Percentiles rank a stretch among this genome's conserved stretches.
These are phyloP conservation scores for Verticillium nonalfalfae DNA, from an alignment of 2,329 filamentous ascomycete genomes.

Conservation along the genomic window DNA sequence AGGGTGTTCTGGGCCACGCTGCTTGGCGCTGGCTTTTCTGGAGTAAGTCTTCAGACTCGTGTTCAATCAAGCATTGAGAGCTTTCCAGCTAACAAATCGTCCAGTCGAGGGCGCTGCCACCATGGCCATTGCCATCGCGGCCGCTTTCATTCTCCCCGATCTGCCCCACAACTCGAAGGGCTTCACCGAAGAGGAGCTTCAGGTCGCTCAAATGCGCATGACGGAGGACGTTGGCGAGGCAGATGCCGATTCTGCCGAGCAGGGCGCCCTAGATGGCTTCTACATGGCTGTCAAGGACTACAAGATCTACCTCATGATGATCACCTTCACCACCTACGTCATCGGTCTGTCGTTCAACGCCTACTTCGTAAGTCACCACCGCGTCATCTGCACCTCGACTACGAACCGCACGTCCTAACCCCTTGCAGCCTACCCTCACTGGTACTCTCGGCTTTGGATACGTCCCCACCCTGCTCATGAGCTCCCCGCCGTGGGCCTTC, in stretches of 20 bases:
- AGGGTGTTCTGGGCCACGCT: slow-evolving; percentile 44
- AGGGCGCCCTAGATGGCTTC: slow-evolving; percentile 45
- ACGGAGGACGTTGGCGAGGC: slow-evolving; percentile 52
- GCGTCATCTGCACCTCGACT: background rate
- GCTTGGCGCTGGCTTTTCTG: slow-evolving; percentile 59
- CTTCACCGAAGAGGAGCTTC: slow-evolving; percentile 51
- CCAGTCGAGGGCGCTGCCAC: slow-evolving; percentile 44
- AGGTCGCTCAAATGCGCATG: slow-evolving; percentile 49
- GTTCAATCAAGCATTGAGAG: background rate
- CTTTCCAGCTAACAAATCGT: background rate
- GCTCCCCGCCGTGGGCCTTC: slow-evolving; percentile 52
- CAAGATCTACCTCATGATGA: slow-evolving; percentile 60
- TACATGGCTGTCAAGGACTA: slow-evolving; percentile 52
- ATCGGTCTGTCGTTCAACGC: slow-evolving; percentile 52
- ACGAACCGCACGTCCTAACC: background rate
- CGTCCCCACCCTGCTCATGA: slow-evolving; percentile 48
- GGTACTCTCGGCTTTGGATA: slow-evolving; percentile 45
- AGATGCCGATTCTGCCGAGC: slow-evolving; percentile 42
- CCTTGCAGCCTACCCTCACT: slow-evolving; percentile 39
- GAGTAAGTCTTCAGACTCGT: slow-evolving; percentile 16
- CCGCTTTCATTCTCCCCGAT: slow-evolving; percentile 45
- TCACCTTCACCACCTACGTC: slow-evolving; percentile 55
- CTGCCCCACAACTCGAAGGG: slow-evolving; percentile 50
- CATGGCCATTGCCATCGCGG: slow-evolving; percentile 38
- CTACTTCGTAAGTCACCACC: slow-evolving; percentile 38